These are phyloP conservation scores for Pterulicium gracile DNA, from an alignment of 1,284 basidiomycete species.

Conservation along the genomic window DNA sequence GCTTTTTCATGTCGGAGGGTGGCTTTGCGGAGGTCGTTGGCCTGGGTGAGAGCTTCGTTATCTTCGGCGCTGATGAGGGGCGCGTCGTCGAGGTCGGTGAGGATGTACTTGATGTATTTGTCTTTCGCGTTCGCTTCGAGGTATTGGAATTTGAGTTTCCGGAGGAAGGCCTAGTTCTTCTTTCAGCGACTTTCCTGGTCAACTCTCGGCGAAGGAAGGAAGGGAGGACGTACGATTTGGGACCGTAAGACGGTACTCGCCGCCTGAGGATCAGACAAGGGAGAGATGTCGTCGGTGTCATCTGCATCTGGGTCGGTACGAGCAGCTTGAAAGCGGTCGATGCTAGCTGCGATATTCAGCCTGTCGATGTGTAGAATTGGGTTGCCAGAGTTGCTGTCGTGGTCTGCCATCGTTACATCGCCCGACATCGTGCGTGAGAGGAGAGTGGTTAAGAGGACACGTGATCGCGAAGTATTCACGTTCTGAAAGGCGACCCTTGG, in stretches of 20 bases:
- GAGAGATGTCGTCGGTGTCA: background rate
- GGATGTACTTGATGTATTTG: constrained; percentile 74
- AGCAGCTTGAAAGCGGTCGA: background rate
- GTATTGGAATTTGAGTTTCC: constrained; percentile 80
- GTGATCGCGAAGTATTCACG: no score
- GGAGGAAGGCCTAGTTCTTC: constrained; percentile 11
- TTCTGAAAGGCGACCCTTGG: no score
- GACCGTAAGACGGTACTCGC: background rate
- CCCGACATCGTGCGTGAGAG: no score
- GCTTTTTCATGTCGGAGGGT: constrained; percentile 54
- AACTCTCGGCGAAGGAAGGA: no score
- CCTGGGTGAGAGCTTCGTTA: constrained; percentile 50
- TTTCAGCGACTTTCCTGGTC: background rate
- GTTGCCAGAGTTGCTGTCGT: no score
- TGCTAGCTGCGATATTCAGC: background rate
- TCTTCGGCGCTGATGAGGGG: constrained; percentile 64
- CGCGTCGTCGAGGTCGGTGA: constrained; percentile 73
- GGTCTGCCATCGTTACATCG: no score
- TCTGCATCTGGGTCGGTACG: background rate
- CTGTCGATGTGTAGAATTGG: background rate
- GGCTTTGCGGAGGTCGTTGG: constrained; percentile 63
- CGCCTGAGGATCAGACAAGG: background rate
- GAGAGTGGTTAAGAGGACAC: no score
- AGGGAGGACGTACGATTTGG: background rate
- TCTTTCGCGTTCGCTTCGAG: constrained; percentile 83